phyloP scores from a whole-genome alignment of 495 filamentous ascomycete species.

The Pseudevernia furfuracea region DNA sequence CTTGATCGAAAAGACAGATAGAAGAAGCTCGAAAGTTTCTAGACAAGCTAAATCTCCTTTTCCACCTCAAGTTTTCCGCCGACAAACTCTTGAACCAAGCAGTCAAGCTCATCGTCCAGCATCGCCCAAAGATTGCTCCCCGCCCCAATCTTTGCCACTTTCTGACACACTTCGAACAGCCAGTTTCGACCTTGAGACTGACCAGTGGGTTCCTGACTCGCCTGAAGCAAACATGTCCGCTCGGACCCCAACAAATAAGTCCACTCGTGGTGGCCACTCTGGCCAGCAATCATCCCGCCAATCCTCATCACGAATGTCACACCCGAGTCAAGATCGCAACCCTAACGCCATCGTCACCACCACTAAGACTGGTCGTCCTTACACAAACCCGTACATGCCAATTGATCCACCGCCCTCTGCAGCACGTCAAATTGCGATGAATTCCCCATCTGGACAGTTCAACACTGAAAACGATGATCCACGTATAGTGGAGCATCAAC shows the following conservation, averaged over 20 bases:
- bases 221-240: background rate
- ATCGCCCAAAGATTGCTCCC: background rate
- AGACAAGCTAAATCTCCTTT: background rate
- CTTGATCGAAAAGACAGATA: background rate
- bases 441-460: background rate
- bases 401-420: background rate
- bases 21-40: background rate
- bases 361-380: slow-evolving; percentile 1
- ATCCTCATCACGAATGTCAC: background rate
- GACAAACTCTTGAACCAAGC: background rate
- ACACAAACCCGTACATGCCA: background rate
- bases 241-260: background rate
- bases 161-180: slow-evolving; percentile 1
- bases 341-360: background rate
- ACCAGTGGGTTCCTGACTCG: slow-evolving; percentile 2
- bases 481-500: background rate
- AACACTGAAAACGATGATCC: background rate
- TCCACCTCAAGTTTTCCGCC: background rate
- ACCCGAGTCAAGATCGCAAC: background rate
- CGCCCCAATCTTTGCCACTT: background rate
- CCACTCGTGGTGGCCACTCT: background rate
- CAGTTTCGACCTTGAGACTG: background rate
- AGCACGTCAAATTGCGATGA: background rate
- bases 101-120: background rate
- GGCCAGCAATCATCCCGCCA: background rate